Percentiles rank a stretch among this genome's conserved stretches.
Conservation (phyloP, 2,329 filamentous ascomycete species). For the Calonectria leucothoes region DNA sequence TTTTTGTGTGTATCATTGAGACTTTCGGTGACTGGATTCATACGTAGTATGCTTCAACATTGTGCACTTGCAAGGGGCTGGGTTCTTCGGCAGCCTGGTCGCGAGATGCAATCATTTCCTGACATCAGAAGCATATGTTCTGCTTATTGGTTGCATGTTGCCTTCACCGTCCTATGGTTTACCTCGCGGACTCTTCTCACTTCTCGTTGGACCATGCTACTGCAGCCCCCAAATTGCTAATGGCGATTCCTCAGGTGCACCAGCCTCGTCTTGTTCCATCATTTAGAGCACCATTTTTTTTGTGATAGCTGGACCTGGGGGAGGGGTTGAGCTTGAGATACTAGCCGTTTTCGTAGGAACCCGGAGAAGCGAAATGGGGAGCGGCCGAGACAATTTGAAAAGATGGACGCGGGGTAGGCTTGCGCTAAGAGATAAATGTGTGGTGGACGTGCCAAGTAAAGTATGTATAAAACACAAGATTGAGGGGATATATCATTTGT, state of each 20-base stretch:
- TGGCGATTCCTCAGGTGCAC: background rate
- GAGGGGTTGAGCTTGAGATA: background rate
- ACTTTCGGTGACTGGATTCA: background rate
- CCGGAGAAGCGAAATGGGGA: slow-evolving; percentile 2
- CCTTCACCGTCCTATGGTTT: background rate
- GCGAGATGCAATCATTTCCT: too few relatives aligned
- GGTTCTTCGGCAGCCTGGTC: background rate
- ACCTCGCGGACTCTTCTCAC: too few relatives aligned
- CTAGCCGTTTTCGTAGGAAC: background rate
- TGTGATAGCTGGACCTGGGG: background rate
- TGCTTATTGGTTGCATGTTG: background rate
- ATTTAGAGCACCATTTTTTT: background rate
- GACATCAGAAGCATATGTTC: background rate
- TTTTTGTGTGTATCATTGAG: background rate
- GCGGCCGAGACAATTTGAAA: background rate
- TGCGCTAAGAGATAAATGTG: background rate
- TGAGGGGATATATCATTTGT: background rate
- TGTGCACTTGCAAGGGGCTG: background rate
- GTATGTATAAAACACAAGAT: background rate
- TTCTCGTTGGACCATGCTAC: background rate
- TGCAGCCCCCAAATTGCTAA: background rate
- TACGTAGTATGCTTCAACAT: background rate
- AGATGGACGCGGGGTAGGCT: background rate
- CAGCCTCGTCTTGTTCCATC: background rate
- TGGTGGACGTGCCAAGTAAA: background rate